Evolutionary conservation across 306 rosid genomes (phyloP).

Genomic region (Dicorynia guianensis): DNA sequence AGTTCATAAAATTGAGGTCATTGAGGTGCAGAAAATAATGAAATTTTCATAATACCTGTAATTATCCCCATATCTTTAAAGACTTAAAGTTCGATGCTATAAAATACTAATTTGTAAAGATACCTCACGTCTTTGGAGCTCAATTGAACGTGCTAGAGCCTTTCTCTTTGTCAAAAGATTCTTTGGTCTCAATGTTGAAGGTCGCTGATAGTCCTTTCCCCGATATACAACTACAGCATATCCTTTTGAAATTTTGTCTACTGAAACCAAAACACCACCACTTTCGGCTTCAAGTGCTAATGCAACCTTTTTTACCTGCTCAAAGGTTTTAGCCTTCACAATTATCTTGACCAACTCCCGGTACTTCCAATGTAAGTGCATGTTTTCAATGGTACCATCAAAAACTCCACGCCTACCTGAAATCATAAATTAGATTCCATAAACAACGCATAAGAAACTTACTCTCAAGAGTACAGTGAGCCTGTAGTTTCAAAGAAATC

Average conservation of each 20-base stretch:
- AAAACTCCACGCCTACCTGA: constrained; percentile 98
- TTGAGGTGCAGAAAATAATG: constrained; percentile 8
- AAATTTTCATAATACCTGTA: constrained; percentile 3
- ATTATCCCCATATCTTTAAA: constrained; percentile 13
- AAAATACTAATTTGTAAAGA: constrained; percentile 20
- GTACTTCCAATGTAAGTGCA: constrained; percentile 99
- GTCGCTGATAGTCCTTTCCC: constrained; percentile 84
- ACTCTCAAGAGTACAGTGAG: neutral
- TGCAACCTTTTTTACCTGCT: constrained; percentile 82
- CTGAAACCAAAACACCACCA: constrained; percentile 91
- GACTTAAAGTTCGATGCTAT: constrained; percentile 17
- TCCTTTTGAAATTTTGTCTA: constrained; percentile 87
- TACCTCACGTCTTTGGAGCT: constrained; percentile 96
- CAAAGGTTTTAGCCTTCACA: constrained; percentile 80
- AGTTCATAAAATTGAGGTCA: constrained; percentile 16
- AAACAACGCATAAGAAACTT: constrained; percentile 22
- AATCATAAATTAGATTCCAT: constrained; percentile 43
- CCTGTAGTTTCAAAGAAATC: neutral
- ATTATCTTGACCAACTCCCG: constrained; percentile 88
- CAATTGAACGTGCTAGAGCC: constrained; percentile 94
- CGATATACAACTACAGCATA: constrained; percentile 80
- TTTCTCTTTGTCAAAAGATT: constrained; percentile 97
- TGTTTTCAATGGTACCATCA: constrained; percentile 96
- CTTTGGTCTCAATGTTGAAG: constrained; percentile 86
- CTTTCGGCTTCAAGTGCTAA: constrained; percentile 97